phyloP scores from a whole-genome alignment of 2,329 filamentous ascomycete genomes.

The Aureobasidium sp. region DNA sequence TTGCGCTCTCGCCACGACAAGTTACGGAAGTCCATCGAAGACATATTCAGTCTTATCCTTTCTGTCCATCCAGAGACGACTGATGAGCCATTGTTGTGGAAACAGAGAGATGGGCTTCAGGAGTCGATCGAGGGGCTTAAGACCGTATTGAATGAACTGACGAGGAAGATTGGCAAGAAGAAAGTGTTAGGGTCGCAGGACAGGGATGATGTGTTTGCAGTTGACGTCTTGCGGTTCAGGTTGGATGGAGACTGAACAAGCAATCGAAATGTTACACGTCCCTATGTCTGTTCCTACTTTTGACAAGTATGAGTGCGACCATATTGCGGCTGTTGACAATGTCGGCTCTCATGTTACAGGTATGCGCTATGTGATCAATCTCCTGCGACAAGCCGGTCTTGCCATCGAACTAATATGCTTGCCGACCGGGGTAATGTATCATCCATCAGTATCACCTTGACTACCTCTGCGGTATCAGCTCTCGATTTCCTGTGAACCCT shows the following conservation, averaged over 20 bases:
- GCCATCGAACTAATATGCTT: no score
- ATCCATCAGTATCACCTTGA: no score
- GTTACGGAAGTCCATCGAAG: slow-evolving; percentile 18
- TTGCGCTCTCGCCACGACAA: slow-evolving; percentile 22
- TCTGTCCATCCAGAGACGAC: not conserved
- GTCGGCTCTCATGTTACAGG: no score
- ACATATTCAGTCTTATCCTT: slow-evolving; percentile 20
- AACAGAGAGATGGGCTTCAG: not conserved
- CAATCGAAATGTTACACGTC: no score
- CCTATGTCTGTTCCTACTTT: no score
- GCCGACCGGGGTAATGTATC: no score
- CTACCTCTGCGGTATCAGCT: no score
- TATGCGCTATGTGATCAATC: no score
- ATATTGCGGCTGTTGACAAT: no score
- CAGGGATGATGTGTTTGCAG: not conserved
- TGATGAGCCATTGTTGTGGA: not conserved
- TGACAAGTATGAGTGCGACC: no score
- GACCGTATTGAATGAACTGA: not conserved
- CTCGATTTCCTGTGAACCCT: no score
- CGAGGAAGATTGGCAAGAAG: not conserved
- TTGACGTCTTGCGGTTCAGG: not conserved
- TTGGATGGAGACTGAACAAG: not conserved
- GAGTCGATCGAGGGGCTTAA: not conserved
- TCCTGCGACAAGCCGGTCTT: no score
- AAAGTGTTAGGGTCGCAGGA: not conserved